A percentile compares a stretch with the other conserved stretches of the same genome.
phyloP scores from a whole-genome alignment of 495 filamentous ascomycete genomes.

The Xylaria scruposa region DNA sequence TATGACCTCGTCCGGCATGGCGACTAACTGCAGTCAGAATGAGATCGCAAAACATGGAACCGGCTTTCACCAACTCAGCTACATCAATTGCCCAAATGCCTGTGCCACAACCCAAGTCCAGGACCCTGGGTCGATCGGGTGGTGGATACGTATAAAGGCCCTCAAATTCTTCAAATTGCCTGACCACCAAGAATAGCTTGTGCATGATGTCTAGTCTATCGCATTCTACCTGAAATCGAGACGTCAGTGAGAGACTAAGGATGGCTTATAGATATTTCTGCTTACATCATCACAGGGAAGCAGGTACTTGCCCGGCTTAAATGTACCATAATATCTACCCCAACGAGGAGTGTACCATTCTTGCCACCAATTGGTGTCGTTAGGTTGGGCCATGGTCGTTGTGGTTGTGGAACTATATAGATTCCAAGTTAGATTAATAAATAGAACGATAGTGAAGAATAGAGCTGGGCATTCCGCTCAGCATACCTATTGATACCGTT shows the following conservation, averaged over 20 bases:
- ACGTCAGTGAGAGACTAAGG: conserved; percentile 29
- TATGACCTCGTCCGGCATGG: conserved; percentile 57
- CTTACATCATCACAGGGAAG: conserved; percentile 30
- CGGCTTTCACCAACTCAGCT: conserved; percentile 66
- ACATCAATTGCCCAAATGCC: conserved; percentile 93
- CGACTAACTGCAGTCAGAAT: conserved; percentile 34
- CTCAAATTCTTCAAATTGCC: conserved; percentile 55
- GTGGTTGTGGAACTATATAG: conserved; percentile 17
- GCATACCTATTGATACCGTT: conserved; percentile 26
- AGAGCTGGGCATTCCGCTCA: conserved; percentile 1
- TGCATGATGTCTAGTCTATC: conserved; percentile 82
- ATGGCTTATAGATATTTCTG: not conserved
- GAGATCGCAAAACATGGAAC: not conserved
- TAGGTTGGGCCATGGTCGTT: conserved; percentile 15
- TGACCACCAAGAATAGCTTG: conserved; percentile 72
- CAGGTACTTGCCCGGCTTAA: conserved; percentile 24
- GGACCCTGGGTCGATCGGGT: conserved; percentile 56
- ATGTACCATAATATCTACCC: conserved; percentile 27
- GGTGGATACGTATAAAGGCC: conserved; percentile 37
- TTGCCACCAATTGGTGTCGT: conserved; percentile 23
- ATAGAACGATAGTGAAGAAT: not conserved
- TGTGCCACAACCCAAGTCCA: conserved; percentile 88
- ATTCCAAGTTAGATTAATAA: not conserved
- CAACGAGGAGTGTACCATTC: conserved; percentile 25
- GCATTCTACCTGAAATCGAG: conserved; percentile 61